Evolutionary conservation across 345 rosid genomes (phyloP).

Genomic region (Eucalyptus tenuipes): DNA sequence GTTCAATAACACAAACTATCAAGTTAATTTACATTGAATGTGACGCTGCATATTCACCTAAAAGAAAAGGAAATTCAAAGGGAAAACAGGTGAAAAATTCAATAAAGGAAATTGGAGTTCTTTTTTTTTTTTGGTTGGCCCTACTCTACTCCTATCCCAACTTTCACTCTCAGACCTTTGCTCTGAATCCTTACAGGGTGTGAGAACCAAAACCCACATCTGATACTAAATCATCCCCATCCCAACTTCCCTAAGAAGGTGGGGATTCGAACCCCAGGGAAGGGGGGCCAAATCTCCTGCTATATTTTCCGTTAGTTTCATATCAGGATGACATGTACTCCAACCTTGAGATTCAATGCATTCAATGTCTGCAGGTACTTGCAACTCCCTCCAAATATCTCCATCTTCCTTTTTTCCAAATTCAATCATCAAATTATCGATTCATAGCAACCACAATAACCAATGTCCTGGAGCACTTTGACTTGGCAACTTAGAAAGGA

Average conservation of each 20-base stretch:
- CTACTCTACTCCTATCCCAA: too few species aligned
- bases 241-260: too few species aligned
- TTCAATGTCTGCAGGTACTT: background rate
- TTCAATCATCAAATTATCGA: background rate
- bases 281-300: background rate
- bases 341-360: too few species aligned
- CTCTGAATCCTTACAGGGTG: accelerated
- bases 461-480: background rate
- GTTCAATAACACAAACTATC: background rate
- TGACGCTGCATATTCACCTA: background rate
- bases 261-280: too few species aligned
- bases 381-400: background rate
- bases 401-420: background rate
- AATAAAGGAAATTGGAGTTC: background rate
- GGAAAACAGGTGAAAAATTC: background rate
- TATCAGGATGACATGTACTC: background rate
- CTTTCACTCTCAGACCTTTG: too few species aligned
- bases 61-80: background rate
- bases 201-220: too few species aligned
- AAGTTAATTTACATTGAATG: background rate
- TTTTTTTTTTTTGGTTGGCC: background rate
- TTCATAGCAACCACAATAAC: background rate
- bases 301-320: background rate
- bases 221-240: accelerated
- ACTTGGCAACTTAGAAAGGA: background rate